These are phyloP conservation scores for Pisolithus albus DNA, from an alignment of 768 basidiomycete species.

Conservation along the genomic window DNA sequence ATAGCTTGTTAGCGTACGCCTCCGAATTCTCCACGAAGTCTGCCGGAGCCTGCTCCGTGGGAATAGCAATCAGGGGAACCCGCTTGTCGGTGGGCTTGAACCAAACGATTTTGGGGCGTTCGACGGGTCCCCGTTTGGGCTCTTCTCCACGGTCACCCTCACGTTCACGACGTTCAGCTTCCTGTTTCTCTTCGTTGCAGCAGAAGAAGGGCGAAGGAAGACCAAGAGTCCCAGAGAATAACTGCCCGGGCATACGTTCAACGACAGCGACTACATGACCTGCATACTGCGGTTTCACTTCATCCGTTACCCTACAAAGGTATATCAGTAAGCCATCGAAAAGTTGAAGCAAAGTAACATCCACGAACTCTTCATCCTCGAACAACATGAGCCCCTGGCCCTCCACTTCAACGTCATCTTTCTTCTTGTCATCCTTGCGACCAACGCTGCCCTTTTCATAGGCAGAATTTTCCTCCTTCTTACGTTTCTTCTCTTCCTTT, in stretches of 20 bases:
- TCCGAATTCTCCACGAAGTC: slow-evolving; percentile 97
- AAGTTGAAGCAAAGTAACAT: background rate
- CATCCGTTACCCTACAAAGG: slow-evolving; percentile 78
- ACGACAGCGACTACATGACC: slow-evolving; percentile 99
- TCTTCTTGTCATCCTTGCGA: slow-evolving; percentile 98
- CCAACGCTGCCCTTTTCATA: slow-evolving; percentile 77
- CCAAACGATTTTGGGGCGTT: slow-evolving; percentile 99
- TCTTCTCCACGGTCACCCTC: slow-evolving; percentile 90
- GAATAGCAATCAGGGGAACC: slow-evolving; percentile 96
- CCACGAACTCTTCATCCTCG: slow-evolving; percentile 87
- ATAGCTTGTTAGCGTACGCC: slow-evolving; percentile 81
- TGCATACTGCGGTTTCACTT: slow-evolving; percentile 96
- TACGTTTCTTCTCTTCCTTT: slow-evolving; percentile 99
- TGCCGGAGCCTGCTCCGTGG: slow-evolving; percentile 93
- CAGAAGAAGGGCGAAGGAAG: slow-evolving; percentile 93
- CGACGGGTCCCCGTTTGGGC: slow-evolving; percentile 67
- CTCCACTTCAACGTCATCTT: slow-evolving; percentile 99
- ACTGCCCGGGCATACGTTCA: slow-evolving; percentile 97
- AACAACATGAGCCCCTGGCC: slow-evolving; percentile 96
- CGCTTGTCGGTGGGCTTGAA: slow-evolving; percentile 99
- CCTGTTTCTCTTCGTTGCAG: slow-evolving; percentile 97
- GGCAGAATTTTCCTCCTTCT: slow-evolving; percentile 98
- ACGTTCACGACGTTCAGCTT: slow-evolving; percentile 93
- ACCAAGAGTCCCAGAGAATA: slow-evolving; percentile 96
- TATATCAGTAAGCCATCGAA: slow-evolving; percentile 7